Conservation (phyloP, 371 early-diverging fungal genomes). For the Gilbertella persicaria region DNA sequence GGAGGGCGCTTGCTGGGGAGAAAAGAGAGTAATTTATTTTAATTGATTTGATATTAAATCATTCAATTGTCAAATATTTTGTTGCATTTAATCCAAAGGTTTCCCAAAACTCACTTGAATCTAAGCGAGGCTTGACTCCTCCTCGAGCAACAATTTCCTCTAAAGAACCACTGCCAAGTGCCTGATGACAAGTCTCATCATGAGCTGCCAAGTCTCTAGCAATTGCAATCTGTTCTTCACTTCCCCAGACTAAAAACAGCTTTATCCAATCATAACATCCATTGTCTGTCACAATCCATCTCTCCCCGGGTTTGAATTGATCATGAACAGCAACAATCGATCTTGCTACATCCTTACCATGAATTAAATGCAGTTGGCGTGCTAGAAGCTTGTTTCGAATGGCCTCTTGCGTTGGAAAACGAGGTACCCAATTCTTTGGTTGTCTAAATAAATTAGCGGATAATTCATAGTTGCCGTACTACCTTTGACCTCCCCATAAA, state of each 20-base stretch:
- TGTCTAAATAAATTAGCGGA: conserved; percentile 19
- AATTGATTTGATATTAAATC: conserved; percentile 1
- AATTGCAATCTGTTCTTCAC: conserved; percentile 29
- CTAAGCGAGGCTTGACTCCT: conserved; percentile 33
- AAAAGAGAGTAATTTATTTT: not conserved
- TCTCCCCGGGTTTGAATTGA: conserved; percentile 29
- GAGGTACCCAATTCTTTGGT: conserved; percentile 46
- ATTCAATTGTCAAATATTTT: conserved; percentile 35
- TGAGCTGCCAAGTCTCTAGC: conserved; percentile 28
- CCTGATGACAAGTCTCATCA: conserved; percentile 23
- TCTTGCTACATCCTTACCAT: conserved; percentile 49
- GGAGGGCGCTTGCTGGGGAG: not conserved
- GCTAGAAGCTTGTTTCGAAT: conserved; percentile 34
- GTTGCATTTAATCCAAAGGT: conserved; percentile 37
- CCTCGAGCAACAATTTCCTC: conserved; percentile 33
- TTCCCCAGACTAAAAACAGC: conserved; percentile 43
- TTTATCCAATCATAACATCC: conserved; percentile 46
- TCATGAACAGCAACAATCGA: conserved; percentile 40
- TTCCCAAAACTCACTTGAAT: conserved; percentile 51
- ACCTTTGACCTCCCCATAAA: conserved; percentile 49
- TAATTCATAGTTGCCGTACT: not conserved
- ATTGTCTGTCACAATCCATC: conserved; percentile 49
- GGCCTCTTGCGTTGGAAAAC: conserved; percentile 35
- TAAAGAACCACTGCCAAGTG: conserved; percentile 28
- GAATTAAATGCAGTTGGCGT: conserved; percentile 48